These are phyloP conservation scores for Cutaneotrichosporon sp. DNA, from an alignment of 1,284 basidiomycete species.

Conservation along the genomic window DNA sequence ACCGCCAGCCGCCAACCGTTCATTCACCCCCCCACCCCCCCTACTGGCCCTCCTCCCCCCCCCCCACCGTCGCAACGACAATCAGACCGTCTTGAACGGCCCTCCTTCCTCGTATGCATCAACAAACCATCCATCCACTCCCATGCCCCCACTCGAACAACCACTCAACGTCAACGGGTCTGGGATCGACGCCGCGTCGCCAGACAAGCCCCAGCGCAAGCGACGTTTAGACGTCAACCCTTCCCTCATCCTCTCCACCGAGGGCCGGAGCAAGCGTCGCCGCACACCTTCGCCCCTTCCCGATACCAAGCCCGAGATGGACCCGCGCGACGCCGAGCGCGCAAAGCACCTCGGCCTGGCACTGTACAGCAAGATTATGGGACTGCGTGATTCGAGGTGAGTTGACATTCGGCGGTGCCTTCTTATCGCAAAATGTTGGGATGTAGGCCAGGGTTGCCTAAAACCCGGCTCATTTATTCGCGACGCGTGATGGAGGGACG, in stretches of 20 bases:
- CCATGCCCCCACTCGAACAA: slow-evolving; percentile 12
- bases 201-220: slow-evolving; percentile 25
- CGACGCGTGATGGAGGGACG: not conserved
- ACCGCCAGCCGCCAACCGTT: slow-evolving; percentile 4
- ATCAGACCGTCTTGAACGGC: not conserved
- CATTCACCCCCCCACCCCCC: too few relatives aligned
- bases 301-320: slow-evolving; percentile 14
- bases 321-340: slow-evolving; percentile 42
- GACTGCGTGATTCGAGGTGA: slow-evolving; percentile 36
- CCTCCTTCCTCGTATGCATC: slow-evolving; percentile 6
- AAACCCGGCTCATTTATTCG: slow-evolving; percentile 1
- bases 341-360: slow-evolving; percentile 38
- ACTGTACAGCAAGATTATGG: slow-evolving; percentile 42
- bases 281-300: slow-evolving; percentile 20
- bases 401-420: slow-evolving; percentile 17
- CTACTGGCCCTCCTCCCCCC: not conserved
- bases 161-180: slow-evolving; percentile 5
- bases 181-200: slow-evolving; percentile 9
- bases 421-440: slow-evolving; percentile 9
- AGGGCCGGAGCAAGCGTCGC: slow-evolving; percentile 26
- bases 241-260: slow-evolving; percentile 22
- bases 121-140: not conserved
- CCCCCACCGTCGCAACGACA: not conserved
- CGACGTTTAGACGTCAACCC: slow-evolving; percentile 30
- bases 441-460: slow-evolving; percentile 6